phyloP scores from a whole-genome alignment of 1,139 yeast genomes.

The Hyphopichia buzzinii region DNA sequence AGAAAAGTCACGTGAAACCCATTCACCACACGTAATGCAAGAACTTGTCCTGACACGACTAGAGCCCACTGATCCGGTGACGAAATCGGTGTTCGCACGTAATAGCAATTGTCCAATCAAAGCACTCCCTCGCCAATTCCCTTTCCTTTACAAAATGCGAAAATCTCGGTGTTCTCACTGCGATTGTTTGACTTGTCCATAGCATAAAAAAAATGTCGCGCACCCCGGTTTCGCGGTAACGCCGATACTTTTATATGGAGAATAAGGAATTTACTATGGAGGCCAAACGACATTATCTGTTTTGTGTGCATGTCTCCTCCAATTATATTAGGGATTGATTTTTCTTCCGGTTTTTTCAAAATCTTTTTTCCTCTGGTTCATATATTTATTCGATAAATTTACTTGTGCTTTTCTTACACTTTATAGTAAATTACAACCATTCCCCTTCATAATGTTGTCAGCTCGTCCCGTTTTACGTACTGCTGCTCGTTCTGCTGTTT shows the following conservation, averaged over 20 bases:
- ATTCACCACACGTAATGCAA: too few species aligned
- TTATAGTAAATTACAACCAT: slow-evolving; percentile 1
- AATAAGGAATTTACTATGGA: too few species aligned
- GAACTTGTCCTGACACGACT: too few species aligned
- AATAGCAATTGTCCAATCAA: slow-evolving; percentile 5
- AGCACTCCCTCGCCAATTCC: slow-evolving; percentile 1
- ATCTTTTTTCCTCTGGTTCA: background rate
- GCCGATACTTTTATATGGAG: too few species aligned
- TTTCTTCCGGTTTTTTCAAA: background rate
- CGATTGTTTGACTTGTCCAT: background rate
- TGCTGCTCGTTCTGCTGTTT: slow-evolving; percentile 74
- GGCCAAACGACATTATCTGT: too few species aligned
- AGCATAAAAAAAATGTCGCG: background rate
- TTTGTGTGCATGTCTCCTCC: slow-evolving; percentile 2
- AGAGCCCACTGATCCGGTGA: too few species aligned
- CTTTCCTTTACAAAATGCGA: background rate
- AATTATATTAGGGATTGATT: slow-evolving; percentile 4
- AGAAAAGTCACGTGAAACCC: too few species aligned
- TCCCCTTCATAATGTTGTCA: slow-evolving; percentile 56
- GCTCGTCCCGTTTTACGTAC: slow-evolving; percentile 81
- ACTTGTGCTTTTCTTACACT: background rate
- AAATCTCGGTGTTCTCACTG: background rate
- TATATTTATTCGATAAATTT: background rate
- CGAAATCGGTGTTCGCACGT: background rate
- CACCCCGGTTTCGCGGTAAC: background rate